Conservation (phyloP, 176 grass and related monocot genomes). For the Eleusine indica region DNA sequence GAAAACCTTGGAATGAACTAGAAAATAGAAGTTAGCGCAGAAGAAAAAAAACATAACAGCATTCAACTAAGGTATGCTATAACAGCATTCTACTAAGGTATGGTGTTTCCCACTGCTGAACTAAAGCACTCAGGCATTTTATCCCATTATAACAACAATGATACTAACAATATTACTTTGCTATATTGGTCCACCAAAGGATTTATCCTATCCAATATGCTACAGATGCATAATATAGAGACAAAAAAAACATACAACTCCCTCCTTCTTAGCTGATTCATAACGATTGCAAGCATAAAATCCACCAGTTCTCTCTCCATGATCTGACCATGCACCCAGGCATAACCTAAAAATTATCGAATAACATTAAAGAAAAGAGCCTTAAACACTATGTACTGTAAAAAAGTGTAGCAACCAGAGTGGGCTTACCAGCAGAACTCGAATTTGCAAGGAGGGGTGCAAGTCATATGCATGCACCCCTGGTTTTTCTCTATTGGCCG, state of each 20-base stretch:
- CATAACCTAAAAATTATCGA: slow-evolving; percentile 51
- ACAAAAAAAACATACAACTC: slow-evolving; percentile 59
- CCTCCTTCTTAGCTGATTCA: slow-evolving; percentile 84
- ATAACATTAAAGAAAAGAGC: too few relatives aligned
- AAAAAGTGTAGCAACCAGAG: too few relatives aligned
- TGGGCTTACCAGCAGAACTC: slow-evolving; percentile 72
- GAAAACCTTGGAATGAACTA: slow-evolving; percentile 5
- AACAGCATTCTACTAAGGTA: neutral
- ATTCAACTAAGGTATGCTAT: neutral
- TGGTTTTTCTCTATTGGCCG: slow-evolving; percentile 97
- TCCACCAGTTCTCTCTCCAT: slow-evolving; percentile 93
- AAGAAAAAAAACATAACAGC: slow-evolving; percentile 3
- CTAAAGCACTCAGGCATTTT: neutral
- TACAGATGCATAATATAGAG: slow-evolving; percentile 15
- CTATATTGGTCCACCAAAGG: neutral
- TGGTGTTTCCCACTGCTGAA: neutral
- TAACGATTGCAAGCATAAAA: slow-evolving; percentile 99
- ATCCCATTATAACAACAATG: neutral
- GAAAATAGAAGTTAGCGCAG: neutral
- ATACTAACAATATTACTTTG: neutral
- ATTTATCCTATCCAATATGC: slow-evolving; percentile 4
- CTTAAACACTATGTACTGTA: too few relatives aligned
- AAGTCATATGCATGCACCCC: slow-evolving; percentile 99
- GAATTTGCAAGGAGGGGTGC: slow-evolving; percentile 93
- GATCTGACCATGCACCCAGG: slow-evolving; percentile 71